Base-by-base conservation (phyloP, 2,329 filamentous ascomycete genomes). In the Paraconiothyrium sp. region DNA sequence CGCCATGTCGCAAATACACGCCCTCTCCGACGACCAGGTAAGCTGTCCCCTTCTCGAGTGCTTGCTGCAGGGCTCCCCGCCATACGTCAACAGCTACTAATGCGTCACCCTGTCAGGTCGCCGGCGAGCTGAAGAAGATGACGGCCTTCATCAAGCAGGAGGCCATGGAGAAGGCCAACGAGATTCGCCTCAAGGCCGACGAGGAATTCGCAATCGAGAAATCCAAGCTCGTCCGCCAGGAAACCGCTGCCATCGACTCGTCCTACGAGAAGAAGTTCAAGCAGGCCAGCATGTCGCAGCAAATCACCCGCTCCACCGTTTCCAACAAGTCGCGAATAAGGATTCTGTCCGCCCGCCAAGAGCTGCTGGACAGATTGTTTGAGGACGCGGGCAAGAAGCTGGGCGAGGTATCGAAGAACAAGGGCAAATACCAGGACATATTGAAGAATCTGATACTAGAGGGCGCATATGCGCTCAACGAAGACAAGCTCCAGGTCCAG, bases 61-160 rank as follows among this genome's bases (percentile, higher is more conserved):
- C 46, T 58, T 47, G 59, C 64, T 55, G 58, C 59, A 59, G 58
- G 67, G 58, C 65, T 56, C 65, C 60, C 63, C 66, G 60, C 60
- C 48, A 35, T 65, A 72, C 70, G 64, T 65, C 64, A 63, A 59
- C 70, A 66, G 58, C 68, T 68, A 72, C 72, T 76, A 74, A 76
- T 50, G 49, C 52, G 44, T 60, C 67, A 27, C 71, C 58, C 65
- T 68, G 65, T 56, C 80, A 98, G 93, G 95, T 99, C 87, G 90
- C 92, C 83, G 90, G 92, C 83, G 95, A 99, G 89, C 92, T 99
- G 83, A 94, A 92, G 87, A 99, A 99, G 89, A 99, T 99, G 95
- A 98, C 95, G 63, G 94, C 94, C 79, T 99, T 99, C 88, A 99
- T 99, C 89, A 92, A 93, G 82, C 95, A 98, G 84, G 95, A 99